phyloP scores from a whole-genome alignment of 345 rosid genomes.

The Salix caprea region DNA sequence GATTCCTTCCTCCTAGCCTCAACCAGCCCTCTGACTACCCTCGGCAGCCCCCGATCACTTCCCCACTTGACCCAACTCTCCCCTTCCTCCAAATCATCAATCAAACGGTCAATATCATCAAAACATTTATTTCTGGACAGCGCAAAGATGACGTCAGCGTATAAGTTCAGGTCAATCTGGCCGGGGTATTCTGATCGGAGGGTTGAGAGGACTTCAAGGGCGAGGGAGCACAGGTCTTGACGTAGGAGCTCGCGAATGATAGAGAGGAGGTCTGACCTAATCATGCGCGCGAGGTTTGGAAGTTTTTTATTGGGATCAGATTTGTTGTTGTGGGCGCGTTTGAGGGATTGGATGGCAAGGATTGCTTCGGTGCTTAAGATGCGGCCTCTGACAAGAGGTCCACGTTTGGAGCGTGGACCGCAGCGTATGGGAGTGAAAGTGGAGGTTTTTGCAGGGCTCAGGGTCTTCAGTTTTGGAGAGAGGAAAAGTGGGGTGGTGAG shows the following conservation, averaged over 20 bases:
- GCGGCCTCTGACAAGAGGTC: constrained; percentile 82
- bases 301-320: constrained; percentile 28
- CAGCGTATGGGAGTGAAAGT: constrained; percentile 35
- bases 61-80: constrained; percentile 27
- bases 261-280: constrained; percentile 60
- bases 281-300: constrained; percentile 71
- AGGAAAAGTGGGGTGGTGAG: constrained; percentile 14
- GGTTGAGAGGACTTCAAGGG: constrained; percentile 64
- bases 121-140: constrained; percentile 43
- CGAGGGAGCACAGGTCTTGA: constrained; percentile 63
- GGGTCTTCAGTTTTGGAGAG: constrained; percentile 13
- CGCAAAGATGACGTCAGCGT: constrained; percentile 56
- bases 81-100: constrained; percentile 43
- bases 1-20: constrained; percentile 63
- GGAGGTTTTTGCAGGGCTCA: constrained; percentile 1
- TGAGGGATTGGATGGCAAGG: constrained; percentile 80
- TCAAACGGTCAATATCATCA: constrained; percentile 55
- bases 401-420: constrained; percentile 74
- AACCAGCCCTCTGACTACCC: constrained; percentile 53
- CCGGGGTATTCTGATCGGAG: constrained; percentile 58
- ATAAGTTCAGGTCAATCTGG: constrained; percentile 40
- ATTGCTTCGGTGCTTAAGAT: constrained; percentile 83
- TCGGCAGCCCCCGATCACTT: constrained; percentile 44
- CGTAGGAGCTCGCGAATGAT: constrained; percentile 75
- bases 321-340: constrained; percentile 43